phyloP scores from a whole-genome alignment of 192 early-diverging fungal genomes.

The Rhizophagus sp. region DNA sequence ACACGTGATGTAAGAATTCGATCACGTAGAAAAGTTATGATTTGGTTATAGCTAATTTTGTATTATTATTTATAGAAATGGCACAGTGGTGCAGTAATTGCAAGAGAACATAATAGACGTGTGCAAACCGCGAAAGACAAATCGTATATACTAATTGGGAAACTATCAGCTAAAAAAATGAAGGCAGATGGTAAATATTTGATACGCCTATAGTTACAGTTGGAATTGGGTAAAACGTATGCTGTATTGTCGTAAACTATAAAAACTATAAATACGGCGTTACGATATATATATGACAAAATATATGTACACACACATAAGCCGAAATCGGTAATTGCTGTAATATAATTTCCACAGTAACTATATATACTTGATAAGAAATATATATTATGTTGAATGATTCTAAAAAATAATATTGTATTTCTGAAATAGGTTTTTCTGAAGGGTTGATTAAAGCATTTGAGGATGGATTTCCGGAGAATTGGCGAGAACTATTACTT shows the following conservation, averaged over 20 bases:
- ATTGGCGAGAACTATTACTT: neutral
- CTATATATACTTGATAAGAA: neutral
- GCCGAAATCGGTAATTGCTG: too few species aligned
- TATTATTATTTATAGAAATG: neutral
- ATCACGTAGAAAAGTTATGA: neutral
- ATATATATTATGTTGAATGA: neutral
- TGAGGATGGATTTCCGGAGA: neutral
- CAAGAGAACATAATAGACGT: neutral
- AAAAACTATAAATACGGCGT: too few species aligned
- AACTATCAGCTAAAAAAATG: neutral
- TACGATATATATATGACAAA: too few species aligned
- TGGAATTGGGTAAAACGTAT: too few species aligned
- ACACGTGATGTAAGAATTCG: neutral
- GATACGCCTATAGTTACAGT: too few species aligned
- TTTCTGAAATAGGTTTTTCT: neutral
- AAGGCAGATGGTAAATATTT: neutral
- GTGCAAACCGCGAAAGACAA: neutral
- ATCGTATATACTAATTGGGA: neutral
- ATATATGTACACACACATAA: too few species aligned
- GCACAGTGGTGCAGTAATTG: neutral
- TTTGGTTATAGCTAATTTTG: neutral
- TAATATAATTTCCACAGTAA: too few species aligned
- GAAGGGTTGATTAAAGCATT: neutral
- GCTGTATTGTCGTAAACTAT: too few species aligned
- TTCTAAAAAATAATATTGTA: neutral